These are phyloP conservation scores for Cladobotryum mycophilum DNA, from an alignment of 2,329 filamentous ascomycete species.

Conservation along the genomic window DNA sequence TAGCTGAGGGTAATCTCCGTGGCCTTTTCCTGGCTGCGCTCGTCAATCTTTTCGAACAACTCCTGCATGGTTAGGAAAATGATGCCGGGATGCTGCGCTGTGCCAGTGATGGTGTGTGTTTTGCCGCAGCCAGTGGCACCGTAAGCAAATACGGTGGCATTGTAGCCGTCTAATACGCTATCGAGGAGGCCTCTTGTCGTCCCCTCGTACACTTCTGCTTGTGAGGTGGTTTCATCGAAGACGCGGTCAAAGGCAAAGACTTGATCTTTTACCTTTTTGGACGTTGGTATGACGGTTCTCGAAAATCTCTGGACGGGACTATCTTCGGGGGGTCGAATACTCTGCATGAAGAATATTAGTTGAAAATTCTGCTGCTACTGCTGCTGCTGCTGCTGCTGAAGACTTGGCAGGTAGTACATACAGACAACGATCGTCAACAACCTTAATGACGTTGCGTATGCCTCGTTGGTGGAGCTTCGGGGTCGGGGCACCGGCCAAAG, in stretches of 20 bases:
- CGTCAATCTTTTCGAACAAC: slow-evolving; percentile 91
- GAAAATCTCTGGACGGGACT: slow-evolving; percentile 85
- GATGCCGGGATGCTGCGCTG: slow-evolving; percentile 86
- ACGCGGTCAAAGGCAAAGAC: slow-evolving; percentile 95
- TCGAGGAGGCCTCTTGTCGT: slow-evolving; percentile 88
- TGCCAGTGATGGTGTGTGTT: slow-evolving; percentile 95
- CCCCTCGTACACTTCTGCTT: slow-evolving; percentile 90
- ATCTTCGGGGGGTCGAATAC: slow-evolving; percentile 97
- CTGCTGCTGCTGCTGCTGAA: no score
- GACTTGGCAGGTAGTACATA: slow-evolving; percentile 42
- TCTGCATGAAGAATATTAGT: slow-evolving; percentile 42
- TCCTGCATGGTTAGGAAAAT: slow-evolving; percentile 99
- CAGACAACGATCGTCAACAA: slow-evolving; percentile 94
- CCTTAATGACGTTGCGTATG: slow-evolving; percentile 86
- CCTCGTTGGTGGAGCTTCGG: slow-evolving; percentile 83
- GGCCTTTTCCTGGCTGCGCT: slow-evolving; percentile 75
- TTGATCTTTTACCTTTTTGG: slow-evolving; percentile 94
- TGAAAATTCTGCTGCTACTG: not conserved
- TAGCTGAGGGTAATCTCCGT: slow-evolving; percentile 92
- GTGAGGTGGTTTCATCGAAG: slow-evolving; percentile 90
- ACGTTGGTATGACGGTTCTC: slow-evolving; percentile 69
- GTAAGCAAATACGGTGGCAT: slow-evolving; percentile 97
- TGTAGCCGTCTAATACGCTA: slow-evolving; percentile 94
- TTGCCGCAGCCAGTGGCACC: slow-evolving; percentile 97
- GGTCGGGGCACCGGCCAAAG: slow-evolving; percentile 76